Conservation (phyloP, 768 basidiomycete genomes). For the Podaxis mareebaensis region DNA sequence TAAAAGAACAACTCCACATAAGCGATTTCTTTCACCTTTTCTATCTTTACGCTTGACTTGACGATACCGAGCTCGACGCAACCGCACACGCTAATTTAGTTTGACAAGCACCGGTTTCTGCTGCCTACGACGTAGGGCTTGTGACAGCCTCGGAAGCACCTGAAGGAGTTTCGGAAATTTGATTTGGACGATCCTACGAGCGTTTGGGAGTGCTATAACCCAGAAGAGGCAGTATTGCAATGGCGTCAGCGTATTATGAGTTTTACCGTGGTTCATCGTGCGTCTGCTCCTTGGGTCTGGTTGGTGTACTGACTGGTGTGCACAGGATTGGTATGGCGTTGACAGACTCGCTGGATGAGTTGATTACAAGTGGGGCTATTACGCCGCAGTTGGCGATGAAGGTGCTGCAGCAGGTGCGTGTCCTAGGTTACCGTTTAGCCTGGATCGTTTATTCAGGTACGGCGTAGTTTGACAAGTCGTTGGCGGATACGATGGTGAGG, state of each 20-base stretch:
- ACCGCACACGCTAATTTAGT: too few species aligned
- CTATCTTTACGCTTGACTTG: too few species aligned
- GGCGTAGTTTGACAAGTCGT: constrained; percentile 89
- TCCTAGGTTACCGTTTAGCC: not conserved
- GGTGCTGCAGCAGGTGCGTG: constrained; percentile 87
- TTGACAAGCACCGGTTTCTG: too few species aligned
- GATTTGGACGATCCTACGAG: not conserved
- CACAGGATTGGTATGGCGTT: constrained; percentile 93
- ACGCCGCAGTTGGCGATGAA: constrained; percentile 99
- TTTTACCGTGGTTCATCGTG: constrained; percentile 92
- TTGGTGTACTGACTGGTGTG: constrained; percentile 1
- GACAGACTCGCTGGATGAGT: constrained; percentile 96
- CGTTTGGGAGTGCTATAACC: not conserved
- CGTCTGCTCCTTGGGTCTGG: constrained; percentile 30
- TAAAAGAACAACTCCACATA: too few species aligned
- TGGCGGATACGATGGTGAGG: constrained; percentile 91
- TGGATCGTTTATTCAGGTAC: not conserved
- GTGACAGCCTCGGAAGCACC: not conserved
- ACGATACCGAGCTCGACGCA: too few species aligned
- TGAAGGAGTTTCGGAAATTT: not conserved
- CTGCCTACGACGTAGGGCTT: too few species aligned
- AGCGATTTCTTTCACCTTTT: too few species aligned
- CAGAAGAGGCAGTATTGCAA: constrained; percentile 23
- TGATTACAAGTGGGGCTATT: constrained; percentile 95
- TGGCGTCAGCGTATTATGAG: constrained; percentile 89